Conservation (phyloP, 495 filamentous ascomycete species). For the Talaromyces trachyspermus region DNA sequence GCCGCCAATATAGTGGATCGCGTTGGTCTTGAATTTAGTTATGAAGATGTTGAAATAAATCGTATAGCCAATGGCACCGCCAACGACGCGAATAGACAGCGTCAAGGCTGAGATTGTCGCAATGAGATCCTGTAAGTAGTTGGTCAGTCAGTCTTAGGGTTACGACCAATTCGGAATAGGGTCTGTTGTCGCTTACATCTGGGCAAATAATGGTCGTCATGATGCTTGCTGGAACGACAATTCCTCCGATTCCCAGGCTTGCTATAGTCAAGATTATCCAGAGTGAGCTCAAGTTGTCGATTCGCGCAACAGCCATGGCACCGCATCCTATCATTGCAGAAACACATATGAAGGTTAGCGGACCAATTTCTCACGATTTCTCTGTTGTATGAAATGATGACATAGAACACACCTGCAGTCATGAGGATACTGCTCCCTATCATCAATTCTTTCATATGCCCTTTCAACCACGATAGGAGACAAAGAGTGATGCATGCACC, state of each 20-base stretch:
- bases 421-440: slow-evolving; percentile 55
- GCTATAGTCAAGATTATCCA: slow-evolving; percentile 58
- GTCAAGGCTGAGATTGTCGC: slow-evolving; percentile 70
- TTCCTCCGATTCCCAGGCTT: slow-evolving; percentile 64
- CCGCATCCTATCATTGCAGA: too few relatives aligned
- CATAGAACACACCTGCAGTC: slow-evolving; percentile 56
- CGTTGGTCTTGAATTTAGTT: slow-evolving; percentile 51
- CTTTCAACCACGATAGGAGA: slow-evolving; percentile 52
- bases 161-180: neutral
- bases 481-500: slow-evolving; percentile 58
- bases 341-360: too few relatives aligned
- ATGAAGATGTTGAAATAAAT: slow-evolving; percentile 73
- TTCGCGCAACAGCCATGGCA: slow-evolving; percentile 45
- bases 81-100: slow-evolving; percentile 63
- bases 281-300: slow-evolving; percentile 53
- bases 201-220: slow-evolving; percentile 69
- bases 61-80: slow-evolving; percentile 63
- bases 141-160: slow-evolving; percentile 3
- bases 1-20: slow-evolving; percentile 44
- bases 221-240: slow-evolving; percentile 64
- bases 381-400: too few relatives aligned
- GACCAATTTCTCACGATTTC: neutral
- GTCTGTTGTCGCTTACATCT: slow-evolving; percentile 29
- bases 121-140: slow-evolving; percentile 48
- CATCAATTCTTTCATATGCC: slow-evolving; percentile 56